Base-by-base conservation (phyloP, 2,329 filamentous ascomycete genomes). In the Tothia fuscella region DNA sequence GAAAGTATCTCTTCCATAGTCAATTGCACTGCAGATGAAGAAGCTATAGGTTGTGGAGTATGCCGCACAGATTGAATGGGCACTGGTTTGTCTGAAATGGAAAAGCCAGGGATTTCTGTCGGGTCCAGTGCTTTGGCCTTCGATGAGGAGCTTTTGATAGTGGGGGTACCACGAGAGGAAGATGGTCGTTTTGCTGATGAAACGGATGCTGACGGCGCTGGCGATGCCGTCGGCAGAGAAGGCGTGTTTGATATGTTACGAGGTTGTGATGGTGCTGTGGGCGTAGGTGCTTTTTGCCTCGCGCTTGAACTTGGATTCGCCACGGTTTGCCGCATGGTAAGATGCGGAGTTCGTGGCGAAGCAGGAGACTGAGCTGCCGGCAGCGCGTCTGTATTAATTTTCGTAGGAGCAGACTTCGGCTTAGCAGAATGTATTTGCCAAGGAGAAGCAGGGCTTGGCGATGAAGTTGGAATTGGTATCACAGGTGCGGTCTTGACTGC, bases 1-100 rank as follows among this genome's bases (percentile, higher is more conserved):
- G 79, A 78, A 12, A 96, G 81, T 44, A 98, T 98, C 50, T 94
- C 86, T 13, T 79, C 76, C 64, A 98, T 80, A 25, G 81, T 87
- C 10, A 87, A 64, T 3, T 84, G 81, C 1, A 74, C 71, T 42
- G 84, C 81, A 1, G 73, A 65, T 42, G 76, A 78, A 16, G 72
- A 68, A 13, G 74, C 67, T 3, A 73, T 63, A 71, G 81, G 24
- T 64, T 75, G 49, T 16, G 53, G 60, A 41, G 56, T 61, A 50
- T 71, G 70, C 25, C 61, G 64, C 43, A 68, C 67, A 37, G 60
- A 70, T 45, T 59, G 70, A 45, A 56, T 61, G 16, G 58, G 51
- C 12, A 58, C 55, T 36, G 54, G 41, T 5, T 32, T 56, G 48
- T 52, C 47, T 52, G 65, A 40, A 50, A 56, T 51, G 50, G 50